Percentiles rank a stretch among this genome's conserved stretches.
Evolutionary conservation across 805 yeast species (phyloP).

Genomic region (Candida bentonensis): DNA sequence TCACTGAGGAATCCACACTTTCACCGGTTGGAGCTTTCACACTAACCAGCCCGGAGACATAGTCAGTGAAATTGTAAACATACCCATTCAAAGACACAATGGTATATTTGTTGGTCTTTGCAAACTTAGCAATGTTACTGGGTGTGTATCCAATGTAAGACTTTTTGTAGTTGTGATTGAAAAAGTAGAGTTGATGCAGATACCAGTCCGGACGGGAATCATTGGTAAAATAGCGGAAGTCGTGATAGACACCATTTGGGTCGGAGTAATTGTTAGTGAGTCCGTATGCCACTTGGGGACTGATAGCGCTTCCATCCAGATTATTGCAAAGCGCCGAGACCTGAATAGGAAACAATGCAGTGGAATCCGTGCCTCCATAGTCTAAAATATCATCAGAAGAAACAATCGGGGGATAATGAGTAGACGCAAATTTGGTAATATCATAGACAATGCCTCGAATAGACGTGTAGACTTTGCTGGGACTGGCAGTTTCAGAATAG

Average conservation of each 20-base stretch:
- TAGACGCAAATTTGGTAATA: constrained; percentile 22
- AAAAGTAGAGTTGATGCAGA: constrained; percentile 22
- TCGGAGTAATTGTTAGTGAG: constrained; percentile 23
- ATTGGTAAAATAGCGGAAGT: constrained; percentile 24
- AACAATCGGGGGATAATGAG: constrained; percentile 27
- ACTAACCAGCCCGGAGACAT: constrained; percentile 22
- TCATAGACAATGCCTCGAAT: constrained; percentile 28
- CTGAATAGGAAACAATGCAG: constrained; percentile 26
- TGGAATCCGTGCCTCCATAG: constrained; percentile 25
- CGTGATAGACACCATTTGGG: constrained; percentile 26
- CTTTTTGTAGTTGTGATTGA: constrained; percentile 22
- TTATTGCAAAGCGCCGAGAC: constrained; percentile 26
- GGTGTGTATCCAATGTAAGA: constrained; percentile 26
- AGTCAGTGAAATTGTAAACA: constrained; percentile 25
- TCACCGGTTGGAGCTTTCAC: constrained; percentile 18
- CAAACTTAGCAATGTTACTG: constrained; percentile 16
- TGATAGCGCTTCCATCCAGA: constrained; percentile 20
- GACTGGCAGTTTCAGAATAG: constrained; percentile 16
- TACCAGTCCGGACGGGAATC: constrained; percentile 32
- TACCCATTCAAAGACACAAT: constrained; percentile 23
- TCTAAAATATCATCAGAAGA: constrained; percentile 20
- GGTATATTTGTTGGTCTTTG: constrained; percentile 11
- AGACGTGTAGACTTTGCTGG: constrained; percentile 21
- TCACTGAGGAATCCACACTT: constrained; percentile 12
- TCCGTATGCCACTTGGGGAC: constrained; percentile 18